Base-by-base conservation (phyloP, 768 basidiomycete species). In the Boletus insuetus region DNA sequence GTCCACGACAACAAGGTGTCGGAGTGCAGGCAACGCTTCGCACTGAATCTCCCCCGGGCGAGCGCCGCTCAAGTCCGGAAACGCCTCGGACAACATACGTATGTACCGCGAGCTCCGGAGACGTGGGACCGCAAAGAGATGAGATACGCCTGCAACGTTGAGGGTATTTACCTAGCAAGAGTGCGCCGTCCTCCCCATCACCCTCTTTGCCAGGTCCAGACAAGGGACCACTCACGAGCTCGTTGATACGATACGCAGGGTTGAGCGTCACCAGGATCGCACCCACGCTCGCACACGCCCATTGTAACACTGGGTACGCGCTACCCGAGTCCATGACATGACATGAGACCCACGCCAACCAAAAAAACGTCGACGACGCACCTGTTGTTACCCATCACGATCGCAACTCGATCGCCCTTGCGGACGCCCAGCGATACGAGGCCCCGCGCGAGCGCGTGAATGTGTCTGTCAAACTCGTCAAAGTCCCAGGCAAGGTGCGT, bases 371-470 rank as follows among this genome's bases (percentile, higher is more conserved):
- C 12, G 34, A 35, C 14, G 13, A 43, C 74, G 35, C 59, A 89
- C 91, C 91, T 93, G 55, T 82, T 88, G 57, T 92, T 94, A 6
- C 90, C 91, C 89, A 93, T 90, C 38, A 92, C 71, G 8, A 91
- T 87, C 1, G 80, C 91, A 20, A 93, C 83, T 9, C 91, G 76
- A 59, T 91, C 89, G 0, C 91, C 91, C 65, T 81, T 86, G 66
- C 74, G 72, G 5, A 94, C 84, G 16, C 89, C 89, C 73, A 92
- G 72, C 1, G 69, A 70, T 14, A 91, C 55, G 19, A 94, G 74
- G 0, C 91, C 91, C 46, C 87, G 74, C 2, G 91, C 83, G 7
- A 89, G 76, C 4, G 89, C 85, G 41, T 77, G 72, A 40, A 89
- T 82, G 60, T 89, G 83, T 40, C 72, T 63, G 60, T 86, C 78